Percentiles rank a stretch among this genome's conserved stretches.
These are phyloP conservation scores for Tricholoma matsutake DNA, from an alignment of 768 basidiomycete genomes.

Conservation along the genomic window DNA sequence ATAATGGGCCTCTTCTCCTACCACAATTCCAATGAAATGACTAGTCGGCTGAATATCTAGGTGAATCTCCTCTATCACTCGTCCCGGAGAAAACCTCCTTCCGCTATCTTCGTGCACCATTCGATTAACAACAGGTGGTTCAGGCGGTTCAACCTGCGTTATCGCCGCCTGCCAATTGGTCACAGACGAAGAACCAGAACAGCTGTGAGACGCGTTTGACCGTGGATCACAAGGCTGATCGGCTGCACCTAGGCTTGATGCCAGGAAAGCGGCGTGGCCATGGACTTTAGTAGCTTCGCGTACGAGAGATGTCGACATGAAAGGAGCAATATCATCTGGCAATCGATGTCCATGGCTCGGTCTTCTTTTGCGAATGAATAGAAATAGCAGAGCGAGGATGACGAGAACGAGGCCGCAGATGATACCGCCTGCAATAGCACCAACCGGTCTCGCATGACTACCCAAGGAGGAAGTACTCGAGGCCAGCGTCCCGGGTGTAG, in stretches of 20 bases:
- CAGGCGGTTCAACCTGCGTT: background rate
- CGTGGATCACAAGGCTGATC: background rate
- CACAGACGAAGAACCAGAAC: background rate
- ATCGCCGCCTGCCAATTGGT: background rate
- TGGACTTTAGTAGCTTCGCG: background rate
- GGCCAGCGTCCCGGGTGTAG: background rate
- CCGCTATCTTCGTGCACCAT: background rate
- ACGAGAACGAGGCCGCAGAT: slow-evolving; percentile 6
- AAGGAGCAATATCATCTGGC: background rate
- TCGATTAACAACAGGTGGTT: background rate
- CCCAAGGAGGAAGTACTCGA: background rate
- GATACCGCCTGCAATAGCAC: slow-evolving; percentile 8
- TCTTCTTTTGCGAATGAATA: background rate
- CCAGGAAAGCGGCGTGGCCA: background rate
- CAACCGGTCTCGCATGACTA: background rate
- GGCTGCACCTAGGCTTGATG: background rate
- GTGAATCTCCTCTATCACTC: background rate
- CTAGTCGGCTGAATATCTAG: background rate
- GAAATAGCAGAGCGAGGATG: background rate
- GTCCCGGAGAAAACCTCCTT: background rate
- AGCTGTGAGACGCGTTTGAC: background rate
- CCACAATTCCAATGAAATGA: background rate
- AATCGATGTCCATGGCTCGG: background rate
- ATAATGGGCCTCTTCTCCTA: background rate
- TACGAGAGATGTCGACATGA: background rate